Percentiles rank a stretch among this genome's conserved stretches.
Conservation (phyloP, 2,329 filamentous ascomycete genomes). For the Trichoderma arundinaceum region DNA sequence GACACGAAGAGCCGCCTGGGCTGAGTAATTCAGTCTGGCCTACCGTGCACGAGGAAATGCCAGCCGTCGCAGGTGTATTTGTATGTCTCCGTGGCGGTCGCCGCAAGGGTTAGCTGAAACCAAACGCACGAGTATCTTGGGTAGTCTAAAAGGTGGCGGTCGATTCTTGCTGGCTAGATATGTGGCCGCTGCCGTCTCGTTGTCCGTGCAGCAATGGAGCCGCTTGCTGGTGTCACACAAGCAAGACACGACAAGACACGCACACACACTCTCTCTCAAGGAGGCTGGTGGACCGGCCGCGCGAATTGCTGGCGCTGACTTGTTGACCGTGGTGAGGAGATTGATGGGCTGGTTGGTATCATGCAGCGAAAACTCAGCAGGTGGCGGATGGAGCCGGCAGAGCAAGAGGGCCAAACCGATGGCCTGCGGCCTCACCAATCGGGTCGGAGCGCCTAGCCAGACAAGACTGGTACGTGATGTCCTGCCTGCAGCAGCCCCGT, state of each 20-base stretch:
- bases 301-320: slow-evolving; percentile 18
- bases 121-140: too few species aligned
- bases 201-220: slow-evolving; percentile 29
- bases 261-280: slow-evolving; percentile 1
- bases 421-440: slow-evolving; percentile 25
- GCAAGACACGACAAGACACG: slow-evolving; percentile 24
- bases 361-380: slow-evolving; percentile 30
- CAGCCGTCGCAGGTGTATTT: not conserved
- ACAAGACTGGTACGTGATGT: slow-evolving; percentile 1
- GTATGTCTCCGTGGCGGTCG: not conserved
- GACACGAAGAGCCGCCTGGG: not conserved
- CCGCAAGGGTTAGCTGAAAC: not conserved
- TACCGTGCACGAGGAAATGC: not conserved
- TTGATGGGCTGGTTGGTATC: slow-evolving; percentile 11
- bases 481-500: slow-evolving; percentile 27
- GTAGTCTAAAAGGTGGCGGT: slow-evolving; percentile 4
- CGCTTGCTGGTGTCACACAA: slow-evolving; percentile 25
- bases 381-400: slow-evolving; percentile 27
- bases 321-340: slow-evolving; percentile 31
- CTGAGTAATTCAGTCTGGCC: slow-evolving; percentile 23
- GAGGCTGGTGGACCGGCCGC: slow-evolving; percentile 21
- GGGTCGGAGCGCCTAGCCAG: slow-evolving; percentile 15
- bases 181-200: slow-evolving; percentile 26
- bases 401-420: not conserved
- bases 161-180: slow-evolving; percentile 16